Base-by-base conservation (phyloP, 352 stramenopile genomes). In the Globisporangium canariense region DNA sequence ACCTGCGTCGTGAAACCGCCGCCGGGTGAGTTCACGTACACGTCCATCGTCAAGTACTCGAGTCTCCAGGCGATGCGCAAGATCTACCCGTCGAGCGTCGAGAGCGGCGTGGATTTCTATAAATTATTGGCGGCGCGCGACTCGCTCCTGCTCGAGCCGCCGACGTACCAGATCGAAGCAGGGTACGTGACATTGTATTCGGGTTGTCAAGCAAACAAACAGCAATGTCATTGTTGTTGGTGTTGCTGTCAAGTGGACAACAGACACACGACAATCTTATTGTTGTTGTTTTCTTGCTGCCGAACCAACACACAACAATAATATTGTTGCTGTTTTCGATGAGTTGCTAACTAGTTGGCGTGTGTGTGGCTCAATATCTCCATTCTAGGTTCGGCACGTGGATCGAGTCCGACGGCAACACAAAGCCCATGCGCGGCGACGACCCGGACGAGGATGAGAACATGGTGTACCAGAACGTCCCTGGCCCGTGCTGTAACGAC, bases 11-110 rank as follows among this genome's bases (percentile, higher is more conserved):
- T 93, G 60, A 89, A 89, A 64, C 84, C 84, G 0, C 80, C 82
- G 20, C 79, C 74, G 1, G 84, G 82, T 54, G 81, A 91, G 55
- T 87, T 81, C 68, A 93, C 82, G 5, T 93, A 93, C 73, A 93
- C 84, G 40, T 93, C 84, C 5, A 91, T 93, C 34, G 84, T 93
- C 30, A 93, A 91, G 45, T 93, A 93, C 69, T 89, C 84, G 53
- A 86, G 77, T 58, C 62, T 93, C 43, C 68, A 76, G 28, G 80
- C 82, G 8, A 91, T 93, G 79, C 68, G 78, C 25, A 83, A 91
- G 64, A 89, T 91, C 54, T 93, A 88, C 50, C 82, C 82, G 57
- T 76, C 79, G 3, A 87, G 70, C 13, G 71, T 86, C 7, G 80
- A 91, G 55, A 86, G 62, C 59, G 78, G 76, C 13, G 71, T 88